Conservation (phyloP, 345 rosid genomes). For the Eucalyptus curtisii region DNA sequence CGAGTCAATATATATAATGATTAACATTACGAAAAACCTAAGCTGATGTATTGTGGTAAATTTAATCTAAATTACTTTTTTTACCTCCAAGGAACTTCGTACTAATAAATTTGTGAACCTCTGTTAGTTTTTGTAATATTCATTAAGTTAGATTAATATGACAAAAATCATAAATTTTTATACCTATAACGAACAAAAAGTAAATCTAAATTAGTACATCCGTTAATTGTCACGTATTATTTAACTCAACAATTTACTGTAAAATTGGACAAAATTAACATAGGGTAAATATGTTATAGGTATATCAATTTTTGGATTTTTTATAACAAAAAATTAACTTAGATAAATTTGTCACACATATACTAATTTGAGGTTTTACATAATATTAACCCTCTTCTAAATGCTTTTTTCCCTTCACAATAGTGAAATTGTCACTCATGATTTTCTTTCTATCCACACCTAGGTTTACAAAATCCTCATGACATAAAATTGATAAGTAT, state of each 20-base stretch:
- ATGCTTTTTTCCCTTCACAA: not conserved
- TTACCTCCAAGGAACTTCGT: too few species aligned
- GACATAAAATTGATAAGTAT: not conserved
- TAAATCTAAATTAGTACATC: rapidly evolving
- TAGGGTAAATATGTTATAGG: rapidly evolving
- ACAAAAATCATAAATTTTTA: too few species aligned
- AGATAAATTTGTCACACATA: too few species aligned
- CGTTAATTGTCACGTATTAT: rapidly evolving
- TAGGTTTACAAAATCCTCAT: not conserved
- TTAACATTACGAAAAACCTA: too few species aligned
- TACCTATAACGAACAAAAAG: rapidly evolving
- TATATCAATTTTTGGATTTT: too few species aligned
- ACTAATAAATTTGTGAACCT: too few species aligned
- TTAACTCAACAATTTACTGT: rapidly evolving
- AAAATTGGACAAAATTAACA: too few species aligned
- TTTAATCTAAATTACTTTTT: too few species aligned
- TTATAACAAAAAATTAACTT: too few species aligned
- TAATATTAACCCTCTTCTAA: not conserved
- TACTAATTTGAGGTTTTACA: too few species aligned
- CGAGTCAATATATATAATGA: not conserved
- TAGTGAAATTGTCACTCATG: not conserved
- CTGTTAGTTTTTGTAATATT: too few species aligned
- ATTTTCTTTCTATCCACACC: not conserved
- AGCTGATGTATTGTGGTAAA: not conserved
- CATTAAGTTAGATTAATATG: too few species aligned